These are phyloP conservation scores for Metschnikowia corniflorae DNA, from an alignment of 805 yeast species.

Conservation along the genomic window DNA sequence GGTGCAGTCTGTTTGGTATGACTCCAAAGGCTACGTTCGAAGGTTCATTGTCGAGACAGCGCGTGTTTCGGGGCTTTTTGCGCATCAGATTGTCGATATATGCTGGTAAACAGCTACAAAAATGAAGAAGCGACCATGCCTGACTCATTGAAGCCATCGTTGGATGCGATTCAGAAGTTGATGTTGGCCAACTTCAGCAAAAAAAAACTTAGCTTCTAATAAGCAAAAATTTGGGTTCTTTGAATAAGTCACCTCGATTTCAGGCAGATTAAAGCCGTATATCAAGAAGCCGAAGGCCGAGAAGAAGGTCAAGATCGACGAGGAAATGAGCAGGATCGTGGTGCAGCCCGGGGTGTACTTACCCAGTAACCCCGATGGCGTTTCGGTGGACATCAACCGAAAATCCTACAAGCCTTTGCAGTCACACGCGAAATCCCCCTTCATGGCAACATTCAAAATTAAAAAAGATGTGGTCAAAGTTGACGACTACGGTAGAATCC, in stretches of 20 bases:
- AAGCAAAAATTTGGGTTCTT: conserved; percentile 85
- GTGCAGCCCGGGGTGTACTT: conserved; percentile 82
- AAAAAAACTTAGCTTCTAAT: conserved; percentile 66
- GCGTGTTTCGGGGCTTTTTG: conserved; percentile 81
- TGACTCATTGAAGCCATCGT: conserved; percentile 75
- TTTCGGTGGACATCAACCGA: conserved; percentile 86
- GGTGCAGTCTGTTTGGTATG: conserved; percentile 89
- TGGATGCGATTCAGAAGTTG: conserved; percentile 66
- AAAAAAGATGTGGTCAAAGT: conserved; percentile 50
- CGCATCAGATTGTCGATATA: conserved; percentile 98
- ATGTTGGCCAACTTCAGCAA: conserved; percentile 62
- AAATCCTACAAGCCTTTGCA: conserved; percentile 92
- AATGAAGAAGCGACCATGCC: conserved; percentile 84
- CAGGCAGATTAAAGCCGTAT: conserved; percentile 92
- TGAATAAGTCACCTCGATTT: conserved; percentile 85
- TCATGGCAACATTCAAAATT: conserved; percentile 92
- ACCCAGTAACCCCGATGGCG: conserved; percentile 96
- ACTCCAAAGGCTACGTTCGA: conserved; percentile 78
- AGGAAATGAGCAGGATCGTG: conserved; percentile 79
- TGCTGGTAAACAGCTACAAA: conserved; percentile 86
- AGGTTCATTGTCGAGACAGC: conserved; percentile 90
- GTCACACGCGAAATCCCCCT: conserved; percentile 98
- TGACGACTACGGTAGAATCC: conserved; percentile 43
- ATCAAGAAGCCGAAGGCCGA: conserved; percentile 94
- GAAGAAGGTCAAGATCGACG: conserved; percentile 92